Base-by-base conservation (phyloP, 352 stramenopile species). In the Hyaloperonospora arabidopsidis region DNA sequence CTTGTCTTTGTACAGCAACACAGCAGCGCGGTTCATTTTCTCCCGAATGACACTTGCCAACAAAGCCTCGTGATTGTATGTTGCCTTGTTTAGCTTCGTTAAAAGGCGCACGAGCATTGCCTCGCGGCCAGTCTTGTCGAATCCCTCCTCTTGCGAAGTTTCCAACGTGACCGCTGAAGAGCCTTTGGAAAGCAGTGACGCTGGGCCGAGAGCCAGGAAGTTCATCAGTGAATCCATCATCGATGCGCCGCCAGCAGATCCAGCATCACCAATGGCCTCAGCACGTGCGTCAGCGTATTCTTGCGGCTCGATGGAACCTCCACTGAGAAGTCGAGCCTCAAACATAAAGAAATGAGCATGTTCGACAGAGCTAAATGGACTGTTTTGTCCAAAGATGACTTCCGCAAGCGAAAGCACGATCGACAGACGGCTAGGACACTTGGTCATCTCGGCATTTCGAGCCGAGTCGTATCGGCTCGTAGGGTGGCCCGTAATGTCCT, bases 171-270 rank as follows among this genome's bases (percentile, higher is more conserved):
- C 75, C 14, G 67, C 73, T 11, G 70, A 75, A 4, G 63, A 62
- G 7, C 53, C 57, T 39, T 70, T 70, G 8, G 74, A 69, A 17
- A 81, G 54, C 13, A 93, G 63, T 1, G 81, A 87, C 15, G 79
- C 72, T 29, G 84, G 79, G 2, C 84, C 84, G 15, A 89, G 68
- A 34, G 84, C 84, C 21, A 94, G 56, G 57, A 94, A 94, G 55
- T 88, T 90, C 84, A 94, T 89, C 38, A 94, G 54, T 34, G 80
- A 89, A 54, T 94, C 77, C 81, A 94, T 92, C 80, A 94, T 90
- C 1, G 72, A 86, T 25, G 60, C 61, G 15, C 75, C 72, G 19
- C 68, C 71, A 54, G 49, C 59, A 18, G 57, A 74, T 10, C 61
- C 68, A 36, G 67, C 58, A 23, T 82, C 59, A 34, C 75, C 74